Evolutionary conservation across 768 basidiomycete species (phyloP).

Genomic region (Crepidotus variabilis): DNA sequence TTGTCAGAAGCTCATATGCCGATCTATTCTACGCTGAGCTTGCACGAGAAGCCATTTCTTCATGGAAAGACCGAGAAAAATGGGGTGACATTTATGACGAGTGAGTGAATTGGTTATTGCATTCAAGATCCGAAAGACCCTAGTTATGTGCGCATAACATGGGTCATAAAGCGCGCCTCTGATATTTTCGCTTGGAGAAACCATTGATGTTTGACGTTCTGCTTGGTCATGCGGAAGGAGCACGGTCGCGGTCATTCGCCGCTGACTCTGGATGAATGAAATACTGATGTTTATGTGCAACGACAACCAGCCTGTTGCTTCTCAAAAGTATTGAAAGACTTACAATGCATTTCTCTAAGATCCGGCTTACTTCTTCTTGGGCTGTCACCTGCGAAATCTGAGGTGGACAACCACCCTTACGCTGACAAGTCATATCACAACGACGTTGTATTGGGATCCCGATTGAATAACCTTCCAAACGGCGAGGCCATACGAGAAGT

Average conservation of each 20-base stretch:
- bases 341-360: constrained; percentile 30
- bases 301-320: too few species aligned
- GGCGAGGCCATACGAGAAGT: constrained; percentile 37
- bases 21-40: constrained; percentile 68
- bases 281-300: too few species aligned
- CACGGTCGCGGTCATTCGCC: too few species aligned
- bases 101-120: constrained; percentile 36
- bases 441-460: constrained; percentile 55
- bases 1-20: constrained; percentile 71
- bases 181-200: not conserved
- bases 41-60: constrained; percentile 70
- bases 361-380: constrained; percentile 68
- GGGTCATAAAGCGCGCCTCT: not conserved
- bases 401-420: constrained; percentile 30
- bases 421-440: constrained; percentile 56
- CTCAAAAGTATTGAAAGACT: not conserved
- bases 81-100: constrained; percentile 83
- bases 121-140: constrained; percentile 14
- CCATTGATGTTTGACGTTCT: not conserved
- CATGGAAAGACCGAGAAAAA: constrained; percentile 64
- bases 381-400: constrained; percentile 18
- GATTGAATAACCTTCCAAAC: constrained; percentile 36
- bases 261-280: too few species aligned
- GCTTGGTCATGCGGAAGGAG: too few species aligned
- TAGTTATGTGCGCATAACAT: not conserved